Evolutionary conservation across 805 yeast genomes (phyloP).

Genomic region (Saturnispora diversa): DNA sequence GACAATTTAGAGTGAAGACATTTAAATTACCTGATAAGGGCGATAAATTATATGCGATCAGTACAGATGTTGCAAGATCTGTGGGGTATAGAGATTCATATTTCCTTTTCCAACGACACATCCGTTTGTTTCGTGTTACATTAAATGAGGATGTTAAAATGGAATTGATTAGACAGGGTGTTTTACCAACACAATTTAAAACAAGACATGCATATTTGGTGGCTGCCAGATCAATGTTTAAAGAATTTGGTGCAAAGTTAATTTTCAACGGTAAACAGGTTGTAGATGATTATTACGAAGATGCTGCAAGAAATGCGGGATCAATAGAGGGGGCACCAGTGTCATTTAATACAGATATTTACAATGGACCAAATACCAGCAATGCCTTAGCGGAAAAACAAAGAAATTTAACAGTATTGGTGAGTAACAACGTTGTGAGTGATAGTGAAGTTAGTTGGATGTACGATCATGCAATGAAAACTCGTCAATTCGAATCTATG

Average conservation of each 20-base stretch:
- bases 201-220: constrained; percentile 85
- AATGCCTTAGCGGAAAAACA: constrained; percentile 3
- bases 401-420: constrained; percentile 8
- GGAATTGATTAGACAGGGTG: constrained; percentile 70
- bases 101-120: constrained; percentile 79
- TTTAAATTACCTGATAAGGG: constrained; percentile 63
- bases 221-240: constrained; percentile 79
- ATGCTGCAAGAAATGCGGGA: constrained; percentile 45
- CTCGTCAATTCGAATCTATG: constrained; percentile 60
- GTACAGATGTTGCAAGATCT: constrained; percentile 93
- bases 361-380: not conserved
- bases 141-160: constrained; percentile 71
- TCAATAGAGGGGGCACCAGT: constrained; percentile 53
- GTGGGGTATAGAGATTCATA: constrained; percentile 93
- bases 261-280: constrained; percentile 73
- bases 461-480: constrained; percentile 72
- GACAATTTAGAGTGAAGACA: constrained; percentile 64
- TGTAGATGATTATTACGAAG: constrained; percentile 84
- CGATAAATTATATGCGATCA: constrained; percentile 71
- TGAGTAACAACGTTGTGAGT: constrained; percentile 10
- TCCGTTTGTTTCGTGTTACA: constrained; percentile 62
- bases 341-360: constrained; percentile 7
- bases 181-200: constrained; percentile 84
- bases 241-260: constrained; percentile 87
- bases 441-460: constrained; percentile 47